These are phyloP conservation scores for Litsea cubeba DNA, from an alignment of 164 flowering plant genomes.

Conservation along the genomic window DNA sequence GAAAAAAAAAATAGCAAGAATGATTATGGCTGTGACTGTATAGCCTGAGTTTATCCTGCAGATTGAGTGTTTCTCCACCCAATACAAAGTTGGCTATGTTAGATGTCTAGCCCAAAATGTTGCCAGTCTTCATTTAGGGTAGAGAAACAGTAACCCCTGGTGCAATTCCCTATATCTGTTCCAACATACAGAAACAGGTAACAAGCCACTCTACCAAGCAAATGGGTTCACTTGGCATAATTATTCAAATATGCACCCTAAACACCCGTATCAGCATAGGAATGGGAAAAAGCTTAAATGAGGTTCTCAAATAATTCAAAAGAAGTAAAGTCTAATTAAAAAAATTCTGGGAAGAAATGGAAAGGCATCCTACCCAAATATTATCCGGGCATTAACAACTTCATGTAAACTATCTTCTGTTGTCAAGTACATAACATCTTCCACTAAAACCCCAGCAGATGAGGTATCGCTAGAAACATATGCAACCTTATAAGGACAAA, in stretches of 20 bases:
- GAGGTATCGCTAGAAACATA: conserved; percentile 72
- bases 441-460: conserved; percentile 66
- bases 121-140: background rate
- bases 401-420: conserved; percentile 41
- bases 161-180: background rate
- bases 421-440: conserved; percentile 69
- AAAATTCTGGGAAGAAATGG: background rate
- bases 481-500: conserved; percentile 57
- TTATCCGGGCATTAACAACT: conserved; percentile 45
- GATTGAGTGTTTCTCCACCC: background rate
- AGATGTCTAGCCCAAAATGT: background rate
- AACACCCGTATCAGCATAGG: background rate
- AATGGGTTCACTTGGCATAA: background rate
- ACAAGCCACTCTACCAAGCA: background rate
- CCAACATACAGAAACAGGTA: background rate
- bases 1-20: background rate
- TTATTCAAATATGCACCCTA: background rate
- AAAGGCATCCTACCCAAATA: conserved; percentile 59
- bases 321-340: background rate
- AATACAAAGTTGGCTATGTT: background rate
- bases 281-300: background rate
- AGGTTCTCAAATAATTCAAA: background rate
- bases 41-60: background rate
- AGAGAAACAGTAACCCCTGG: background rate
- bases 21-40: background rate